phyloP scores from a whole-genome alignment of 257 asterid genomes.

The Nicotiana paniculata region DNA sequence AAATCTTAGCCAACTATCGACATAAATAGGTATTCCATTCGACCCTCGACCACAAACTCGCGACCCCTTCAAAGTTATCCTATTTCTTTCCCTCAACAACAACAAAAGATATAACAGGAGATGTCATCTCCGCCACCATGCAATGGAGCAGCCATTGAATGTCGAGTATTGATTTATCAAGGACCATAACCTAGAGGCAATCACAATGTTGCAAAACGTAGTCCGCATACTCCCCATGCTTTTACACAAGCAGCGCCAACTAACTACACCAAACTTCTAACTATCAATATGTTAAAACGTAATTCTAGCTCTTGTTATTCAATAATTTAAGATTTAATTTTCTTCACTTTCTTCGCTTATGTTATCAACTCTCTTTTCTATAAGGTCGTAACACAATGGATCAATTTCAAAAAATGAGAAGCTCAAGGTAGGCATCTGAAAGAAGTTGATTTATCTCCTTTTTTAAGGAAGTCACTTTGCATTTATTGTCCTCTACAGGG shows the following conservation, averaged over 20 bases:
- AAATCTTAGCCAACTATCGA: not conserved
- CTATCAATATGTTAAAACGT: too few species aligned
- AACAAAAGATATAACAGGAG: not conserved
- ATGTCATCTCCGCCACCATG: not conserved
- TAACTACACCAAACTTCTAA: not conserved
- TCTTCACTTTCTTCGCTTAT: too few species aligned
- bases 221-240: not conserved
- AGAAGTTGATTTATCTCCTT: not conserved
- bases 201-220: not conserved
- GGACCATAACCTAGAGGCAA: not conserved
- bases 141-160: not conserved
- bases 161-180: not conserved
- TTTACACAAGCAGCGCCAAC: not conserved
- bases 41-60: not conserved
- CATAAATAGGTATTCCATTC: not conserved
- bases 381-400: not conserved
- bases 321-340: too few species aligned
- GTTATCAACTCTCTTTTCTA: not conserved
- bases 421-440: not conserved
- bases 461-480: not conserved
- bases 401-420: not conserved
- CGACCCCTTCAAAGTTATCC: not conserved
- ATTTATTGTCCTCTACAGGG: not conserved
- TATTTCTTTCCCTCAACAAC: not conserved
- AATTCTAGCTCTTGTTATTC: too few species aligned